Conservation (phyloP, 371 early-diverging fungal genomes). For the Mortierella polycephala region DNA sequence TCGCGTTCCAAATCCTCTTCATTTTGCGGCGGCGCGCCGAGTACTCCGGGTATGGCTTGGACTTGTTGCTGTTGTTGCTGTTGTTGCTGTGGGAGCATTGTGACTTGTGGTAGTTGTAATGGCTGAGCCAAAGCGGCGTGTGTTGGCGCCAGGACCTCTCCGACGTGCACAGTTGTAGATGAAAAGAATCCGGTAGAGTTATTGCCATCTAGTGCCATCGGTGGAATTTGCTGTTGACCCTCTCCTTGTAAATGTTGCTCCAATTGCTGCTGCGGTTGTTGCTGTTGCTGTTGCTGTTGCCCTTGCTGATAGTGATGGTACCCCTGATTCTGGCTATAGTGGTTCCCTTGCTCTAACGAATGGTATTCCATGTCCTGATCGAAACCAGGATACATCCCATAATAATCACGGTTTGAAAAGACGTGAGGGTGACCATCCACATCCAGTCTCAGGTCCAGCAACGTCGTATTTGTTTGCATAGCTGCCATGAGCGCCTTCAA, state of each 20-base stretch:
- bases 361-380: not conserved
- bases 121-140: constrained; percentile 34
- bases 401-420: not conserved
- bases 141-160: constrained; percentile 42
- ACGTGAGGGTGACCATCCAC: constrained; percentile 26
- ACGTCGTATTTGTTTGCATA: constrained; percentile 34
- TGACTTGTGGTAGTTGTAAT: constrained; percentile 9
- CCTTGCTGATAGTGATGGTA: not conserved
- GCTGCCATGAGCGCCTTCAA: constrained; percentile 34
- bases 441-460: constrained; percentile 29
- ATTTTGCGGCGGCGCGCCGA: not conserved
- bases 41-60: not conserved
- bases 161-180: constrained; percentile 4
- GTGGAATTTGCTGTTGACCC: not conserved
- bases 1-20: constrained; percentile 25
- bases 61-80: not conserved
- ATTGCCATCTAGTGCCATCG: not conserved
- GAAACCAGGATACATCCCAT: constrained; percentile 2
- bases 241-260: constrained; percentile 1
- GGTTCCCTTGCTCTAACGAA: not conserved
- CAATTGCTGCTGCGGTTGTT: constrained; percentile 6
- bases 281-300: constrained; percentile 2
- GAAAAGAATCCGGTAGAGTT: no score
- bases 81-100: not conserved
- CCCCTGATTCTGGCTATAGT: not conserved